These are phyloP conservation scores for Linum lewisii DNA, from an alignment of 345 rosid genomes.

Conservation along the genomic window DNA sequence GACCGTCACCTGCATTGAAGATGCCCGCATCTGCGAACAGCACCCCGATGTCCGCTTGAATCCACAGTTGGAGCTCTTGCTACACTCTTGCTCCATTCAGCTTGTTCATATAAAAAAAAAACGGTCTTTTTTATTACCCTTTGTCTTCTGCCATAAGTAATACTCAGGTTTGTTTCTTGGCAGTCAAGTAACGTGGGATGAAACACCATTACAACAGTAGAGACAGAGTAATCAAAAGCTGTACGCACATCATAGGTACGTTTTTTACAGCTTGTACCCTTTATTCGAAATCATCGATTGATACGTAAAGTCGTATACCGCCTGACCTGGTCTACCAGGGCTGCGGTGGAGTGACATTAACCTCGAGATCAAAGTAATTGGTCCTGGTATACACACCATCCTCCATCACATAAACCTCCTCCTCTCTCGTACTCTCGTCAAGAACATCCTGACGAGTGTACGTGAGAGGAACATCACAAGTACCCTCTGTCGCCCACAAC, in stretches of 20 bases:
- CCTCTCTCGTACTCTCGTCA: not conserved
- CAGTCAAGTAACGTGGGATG: too few relatives aligned
- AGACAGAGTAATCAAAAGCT: too few relatives aligned
- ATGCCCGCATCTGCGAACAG: slow-evolving; percentile 17
- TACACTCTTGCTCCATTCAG: too few relatives aligned
- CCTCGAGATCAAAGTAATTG: not conserved
- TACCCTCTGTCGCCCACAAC: not conserved
- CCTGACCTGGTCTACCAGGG: not conserved
- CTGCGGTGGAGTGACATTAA: not conserved
- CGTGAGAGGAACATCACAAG: not conserved
- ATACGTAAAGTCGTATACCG: too few relatives aligned
- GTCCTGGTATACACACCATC: not conserved
- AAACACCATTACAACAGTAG: too few relatives aligned
- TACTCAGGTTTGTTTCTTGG: too few relatives aligned
- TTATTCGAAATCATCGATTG: too few relatives aligned
- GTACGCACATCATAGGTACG: too few relatives aligned
- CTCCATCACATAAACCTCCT: not conserved
- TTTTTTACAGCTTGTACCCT: too few relatives aligned
- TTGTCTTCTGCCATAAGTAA: too few relatives aligned
- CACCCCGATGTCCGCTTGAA: slow-evolving; percentile 33
- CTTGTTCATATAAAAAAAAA: too few relatives aligned
- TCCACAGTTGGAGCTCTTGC: not conserved
- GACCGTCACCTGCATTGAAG: slow-evolving; percentile 12
- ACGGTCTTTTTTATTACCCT: too few relatives aligned
- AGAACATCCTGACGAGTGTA: not conserved